These are phyloP conservation scores for Ilyonectria robusta DNA, from an alignment of 2,329 filamentous ascomycete species.

Conservation along the genomic window DNA sequence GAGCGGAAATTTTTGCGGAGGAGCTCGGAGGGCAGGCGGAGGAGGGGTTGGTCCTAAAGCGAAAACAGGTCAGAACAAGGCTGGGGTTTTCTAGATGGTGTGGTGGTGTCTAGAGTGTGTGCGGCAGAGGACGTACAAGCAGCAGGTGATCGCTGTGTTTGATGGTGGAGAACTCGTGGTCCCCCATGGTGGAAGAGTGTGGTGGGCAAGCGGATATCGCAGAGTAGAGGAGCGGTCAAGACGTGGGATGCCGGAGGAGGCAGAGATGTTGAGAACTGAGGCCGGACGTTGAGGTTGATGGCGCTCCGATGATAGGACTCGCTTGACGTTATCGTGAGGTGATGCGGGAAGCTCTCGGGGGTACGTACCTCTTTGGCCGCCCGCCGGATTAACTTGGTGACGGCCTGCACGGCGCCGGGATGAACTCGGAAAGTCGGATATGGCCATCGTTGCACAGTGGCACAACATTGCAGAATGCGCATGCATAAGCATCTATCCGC, in stretches of 20 bases:
- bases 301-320: conserved; percentile 26
- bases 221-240: background rate
- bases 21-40: conserved; percentile 93
- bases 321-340: conserved; percentile 42
- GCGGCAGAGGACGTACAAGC: conserved; percentile 66
- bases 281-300: conserved; percentile 12
- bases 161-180: conserved; percentile 75
- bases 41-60: conserved; percentile 87
- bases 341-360: conserved; percentile 21
- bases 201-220: background rate
- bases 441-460: background rate
- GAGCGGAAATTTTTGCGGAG: conserved; percentile 95
- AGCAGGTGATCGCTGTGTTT: conserved; percentile 83
- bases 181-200: conserved; percentile 63
- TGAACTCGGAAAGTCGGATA: background rate
- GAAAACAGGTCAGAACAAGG: conserved; percentile 51
- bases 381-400: conserved; percentile 14
- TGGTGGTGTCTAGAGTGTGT: conserved; percentile 11
- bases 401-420: conserved; percentile 9
- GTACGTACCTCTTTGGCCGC: conserved; percentile 37
- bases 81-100: conserved; percentile 17
- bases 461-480: background rate
- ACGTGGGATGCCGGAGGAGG: conserved; percentile 13
- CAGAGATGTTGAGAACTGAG: conserved; percentile 7
- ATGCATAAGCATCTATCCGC: too few species aligned